A percentile compares a stretch with the other conserved stretches of the same genome.
Evolutionary conservation across 1,284 basidiomycete species (phyloP).

Genomic region (Sporisorium scitamineum): DNA sequence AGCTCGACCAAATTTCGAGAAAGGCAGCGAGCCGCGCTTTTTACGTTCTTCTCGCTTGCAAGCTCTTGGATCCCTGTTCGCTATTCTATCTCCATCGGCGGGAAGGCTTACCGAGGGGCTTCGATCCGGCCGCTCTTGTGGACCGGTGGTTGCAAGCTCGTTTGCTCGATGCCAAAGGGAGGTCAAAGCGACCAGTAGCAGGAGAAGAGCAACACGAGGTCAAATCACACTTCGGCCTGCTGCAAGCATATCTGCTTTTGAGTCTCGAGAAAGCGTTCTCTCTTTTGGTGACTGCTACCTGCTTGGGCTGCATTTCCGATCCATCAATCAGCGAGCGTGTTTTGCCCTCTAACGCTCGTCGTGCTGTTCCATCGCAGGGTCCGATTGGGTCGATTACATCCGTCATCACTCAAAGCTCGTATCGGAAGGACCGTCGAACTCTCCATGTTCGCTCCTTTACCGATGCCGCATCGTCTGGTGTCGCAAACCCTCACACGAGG

Average conservation of each 20-base stretch:
- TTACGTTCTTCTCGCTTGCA: not conserved
- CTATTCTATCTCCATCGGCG: no score
- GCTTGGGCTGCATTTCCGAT: constrained; percentile 1
- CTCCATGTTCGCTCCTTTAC: not conserved
- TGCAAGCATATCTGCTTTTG: not conserved
- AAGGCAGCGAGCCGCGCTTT: no score
- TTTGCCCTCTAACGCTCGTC: not conserved
- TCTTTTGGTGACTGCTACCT: not conserved
- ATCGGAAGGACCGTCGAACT: constrained; percentile 19
- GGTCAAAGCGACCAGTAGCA: no score
- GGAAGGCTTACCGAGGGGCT: no score
- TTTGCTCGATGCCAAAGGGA: no score
- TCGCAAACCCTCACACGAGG: not conserved
- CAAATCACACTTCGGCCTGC: not conserved
- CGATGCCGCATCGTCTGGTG: not conserved
- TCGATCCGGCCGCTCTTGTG: no score
- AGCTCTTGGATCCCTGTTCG: not conserved
- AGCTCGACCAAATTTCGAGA: not conserved
- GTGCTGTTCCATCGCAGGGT: not conserved
- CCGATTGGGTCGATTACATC: constrained; percentile 4
- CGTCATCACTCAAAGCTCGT: not conserved
- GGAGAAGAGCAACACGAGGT: not conserved
- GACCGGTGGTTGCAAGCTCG: no score
- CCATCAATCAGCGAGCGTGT: not conserved
- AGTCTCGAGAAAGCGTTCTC: not conserved